These are phyloP conservation scores for Quercus parvula DNA, from an alignment of 306 rosid genomes.

Conservation along the genomic window DNA sequence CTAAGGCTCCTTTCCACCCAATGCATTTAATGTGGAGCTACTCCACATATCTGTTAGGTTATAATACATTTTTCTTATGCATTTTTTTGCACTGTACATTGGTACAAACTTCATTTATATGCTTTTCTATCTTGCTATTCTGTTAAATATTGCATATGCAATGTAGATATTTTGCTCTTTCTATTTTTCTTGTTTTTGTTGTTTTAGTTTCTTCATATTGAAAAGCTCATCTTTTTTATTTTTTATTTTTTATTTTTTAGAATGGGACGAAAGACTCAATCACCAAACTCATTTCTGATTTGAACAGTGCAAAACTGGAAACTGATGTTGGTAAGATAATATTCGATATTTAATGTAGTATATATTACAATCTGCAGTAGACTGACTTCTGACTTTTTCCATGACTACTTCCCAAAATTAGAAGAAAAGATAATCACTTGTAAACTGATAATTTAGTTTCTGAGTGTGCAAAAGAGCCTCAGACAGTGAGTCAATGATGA, in stretches of 20 bases:
- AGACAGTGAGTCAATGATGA: neutral
- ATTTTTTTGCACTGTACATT: no score
- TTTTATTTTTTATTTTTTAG: slow-evolving; percentile 33
- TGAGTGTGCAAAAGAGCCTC: neutral
- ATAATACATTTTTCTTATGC: no score
- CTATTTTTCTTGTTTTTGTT: neutral
- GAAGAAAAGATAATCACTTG: neutral
- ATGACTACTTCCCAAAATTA: slow-evolving; percentile 6
- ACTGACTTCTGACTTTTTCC: slow-evolving; percentile 8
- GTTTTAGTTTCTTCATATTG: neutral
- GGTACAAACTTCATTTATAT: neutral
- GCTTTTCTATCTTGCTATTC: neutral
- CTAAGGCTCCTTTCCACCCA: no score
- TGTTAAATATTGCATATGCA: neutral
- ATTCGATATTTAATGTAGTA: slow-evolving; percentile 7
- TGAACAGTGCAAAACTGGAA: slow-evolving; percentile 83
- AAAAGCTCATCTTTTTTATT: neutral
- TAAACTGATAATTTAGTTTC: neutral
- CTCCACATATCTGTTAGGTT: no score
- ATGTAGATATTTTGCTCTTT: neutral
- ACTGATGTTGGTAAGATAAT: slow-evolving; percentile 83
- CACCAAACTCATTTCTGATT: slow-evolving; percentile 87
- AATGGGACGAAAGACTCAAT: slow-evolving; percentile 91
- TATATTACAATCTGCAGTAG: neutral
- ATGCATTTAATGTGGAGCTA: no score